Conservation (phyloP, 2,329 filamentous ascomycete genomes). For the Cladophialophora psammophila region DNA sequence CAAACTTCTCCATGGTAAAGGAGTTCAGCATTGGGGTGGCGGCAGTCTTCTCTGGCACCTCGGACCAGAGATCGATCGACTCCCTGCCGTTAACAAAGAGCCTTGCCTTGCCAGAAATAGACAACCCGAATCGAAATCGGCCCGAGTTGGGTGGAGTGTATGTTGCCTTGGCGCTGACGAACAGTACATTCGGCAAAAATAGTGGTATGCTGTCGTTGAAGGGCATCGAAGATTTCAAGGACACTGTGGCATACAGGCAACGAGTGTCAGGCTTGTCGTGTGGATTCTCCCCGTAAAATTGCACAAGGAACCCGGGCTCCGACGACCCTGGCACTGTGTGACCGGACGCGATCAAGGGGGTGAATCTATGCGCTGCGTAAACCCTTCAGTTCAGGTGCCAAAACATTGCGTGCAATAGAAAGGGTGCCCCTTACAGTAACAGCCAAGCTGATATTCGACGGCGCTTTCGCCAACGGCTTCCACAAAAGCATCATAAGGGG, state of each 20-base stretch:
- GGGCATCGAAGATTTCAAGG: background rate
- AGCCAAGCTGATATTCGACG: background rate
- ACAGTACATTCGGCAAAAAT: background rate
- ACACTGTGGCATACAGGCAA: background rate
- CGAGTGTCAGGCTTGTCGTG: background rate
- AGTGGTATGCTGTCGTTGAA: background rate
- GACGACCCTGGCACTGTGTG: constrained; percentile 9
- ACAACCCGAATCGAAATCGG: background rate
- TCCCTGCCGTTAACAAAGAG: background rate
- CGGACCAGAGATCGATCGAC: background rate
- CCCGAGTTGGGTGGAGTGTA: background rate
- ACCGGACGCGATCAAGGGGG: background rate
- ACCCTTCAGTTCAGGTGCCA: too few species aligned
- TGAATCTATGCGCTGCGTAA: background rate
- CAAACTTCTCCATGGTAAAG: background rate
- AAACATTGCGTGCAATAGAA: background rate
- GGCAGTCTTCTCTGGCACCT: background rate
- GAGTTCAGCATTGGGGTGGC: background rate
- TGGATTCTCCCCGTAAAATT: background rate
- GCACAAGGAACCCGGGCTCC: constrained; percentile 10
- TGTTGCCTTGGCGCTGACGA: background rate
- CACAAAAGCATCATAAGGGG: constrained; percentile 52
- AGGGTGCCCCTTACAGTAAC: background rate
- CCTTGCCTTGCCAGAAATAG: background rate
- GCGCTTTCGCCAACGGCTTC: constrained; percentile 35